Conservation (phyloP, 192 early-diverging fungal genomes). For the Dissophora ornata region DNA sequence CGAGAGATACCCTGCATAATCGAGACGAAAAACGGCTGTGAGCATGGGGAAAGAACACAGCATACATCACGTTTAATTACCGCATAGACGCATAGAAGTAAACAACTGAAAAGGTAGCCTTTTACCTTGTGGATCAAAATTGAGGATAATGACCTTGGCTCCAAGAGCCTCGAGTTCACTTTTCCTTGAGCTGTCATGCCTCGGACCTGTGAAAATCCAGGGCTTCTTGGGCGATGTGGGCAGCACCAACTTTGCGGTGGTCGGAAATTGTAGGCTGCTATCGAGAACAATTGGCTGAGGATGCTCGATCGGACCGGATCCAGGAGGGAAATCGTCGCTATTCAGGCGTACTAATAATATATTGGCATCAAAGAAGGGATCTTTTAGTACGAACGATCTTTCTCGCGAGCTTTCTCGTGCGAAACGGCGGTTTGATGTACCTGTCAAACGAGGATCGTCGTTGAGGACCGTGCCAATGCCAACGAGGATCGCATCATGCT, state of each 20-base stretch:
- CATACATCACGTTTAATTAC: no score
- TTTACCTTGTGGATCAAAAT: slow-evolving; percentile 44
- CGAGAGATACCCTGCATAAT: slow-evolving; percentile 32
- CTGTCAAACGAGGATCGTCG: slow-evolving; percentile 84
- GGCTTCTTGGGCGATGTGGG: slow-evolving; percentile 57
- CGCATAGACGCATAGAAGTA: no score
- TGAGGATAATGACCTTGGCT: slow-evolving; percentile 63
- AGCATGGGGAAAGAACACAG: no score
- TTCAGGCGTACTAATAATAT: slow-evolving; percentile 22
- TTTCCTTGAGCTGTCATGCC: slow-evolving; percentile 36
- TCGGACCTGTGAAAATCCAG: slow-evolving; percentile 64
- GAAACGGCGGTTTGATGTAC: no score
- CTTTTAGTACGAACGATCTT: no score
- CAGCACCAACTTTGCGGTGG: slow-evolving; percentile 64
- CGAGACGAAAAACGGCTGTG: background rate
- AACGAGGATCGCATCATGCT: slow-evolving; percentile 87
- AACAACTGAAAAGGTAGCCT: no score
- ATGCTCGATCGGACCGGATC: slow-evolving; percentile 45
- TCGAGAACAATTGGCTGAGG: slow-evolving; percentile 89
- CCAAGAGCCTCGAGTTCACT: slow-evolving; percentile 67
- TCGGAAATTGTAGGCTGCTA: slow-evolving; percentile 71
- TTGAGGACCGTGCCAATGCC: slow-evolving; percentile 84
- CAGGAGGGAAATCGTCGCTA: slow-evolving; percentile 13
- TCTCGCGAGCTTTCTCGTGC: no score
- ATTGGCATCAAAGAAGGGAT: background rate